Evolutionary conservation across 345 rosid genomes (phyloP), one percentile per base, ranked within the genome.

Genomic region (Cardamine chenopodiifolia): DNA sequence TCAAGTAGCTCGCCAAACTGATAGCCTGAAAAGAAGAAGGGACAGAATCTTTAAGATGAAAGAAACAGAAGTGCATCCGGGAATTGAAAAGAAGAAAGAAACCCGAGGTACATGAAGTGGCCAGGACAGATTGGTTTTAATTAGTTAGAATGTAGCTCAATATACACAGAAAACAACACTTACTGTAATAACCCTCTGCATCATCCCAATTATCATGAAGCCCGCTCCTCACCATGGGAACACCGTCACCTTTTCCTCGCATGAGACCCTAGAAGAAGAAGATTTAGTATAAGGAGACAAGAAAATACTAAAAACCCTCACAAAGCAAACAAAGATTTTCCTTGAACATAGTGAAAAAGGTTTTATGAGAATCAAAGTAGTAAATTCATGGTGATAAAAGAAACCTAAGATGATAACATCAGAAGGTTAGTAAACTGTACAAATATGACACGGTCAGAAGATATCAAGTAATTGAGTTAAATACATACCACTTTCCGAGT

Each of bases 181-280:
- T 86, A 96, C 99, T 88, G 70, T 96, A 96, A 77, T 96, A 96
- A 47, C 99, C 99, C 67, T 86, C 99, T 15, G 98, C 88, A 75
- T 96, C 99, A 88, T 96, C 99, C 99, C 98, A 96, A 68, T 96
- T 96, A 86, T 96, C 99, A 81, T 92, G 80, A 68, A 96, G 89
- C 71, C 90, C 98, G 18, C 93, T 90, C 85, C 92, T 85, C 37
- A 84, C 83, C 44, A 92, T 73, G 42, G 83, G 96, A 40, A 84
- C 82, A 71, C 90, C 90, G 39, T 90, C 83, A 71, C 91, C 90
- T 67, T 90, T 92, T 50, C 85, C 93, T 91, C 93, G 83, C 56
- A 83, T 83, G 61, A 62, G 75, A 62, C 65, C 71, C 75, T 59
- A 26, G 64, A 71, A 59, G 31, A 82, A 40, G 58, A 70, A 56